phyloP scores from a whole-genome alignment of 2,329 filamentous ascomycete genomes.

The Cercospora beticola region DNA sequence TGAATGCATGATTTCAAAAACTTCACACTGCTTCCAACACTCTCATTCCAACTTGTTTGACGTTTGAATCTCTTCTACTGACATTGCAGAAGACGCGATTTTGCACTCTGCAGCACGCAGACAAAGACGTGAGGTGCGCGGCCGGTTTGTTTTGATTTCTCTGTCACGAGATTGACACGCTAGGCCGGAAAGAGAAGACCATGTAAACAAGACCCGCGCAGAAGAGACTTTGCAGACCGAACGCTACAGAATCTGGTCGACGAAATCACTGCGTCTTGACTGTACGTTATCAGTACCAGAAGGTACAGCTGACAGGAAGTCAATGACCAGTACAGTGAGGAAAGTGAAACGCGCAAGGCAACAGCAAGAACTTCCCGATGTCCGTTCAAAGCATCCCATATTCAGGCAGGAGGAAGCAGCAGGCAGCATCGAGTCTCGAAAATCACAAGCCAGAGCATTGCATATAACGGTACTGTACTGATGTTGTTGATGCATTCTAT shows the following conservation, averaged over 20 bases:
- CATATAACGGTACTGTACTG: too few relatives aligned
- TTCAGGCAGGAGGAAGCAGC: not conserved
- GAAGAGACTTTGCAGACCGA: not conserved
- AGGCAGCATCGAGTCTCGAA: not conserved
- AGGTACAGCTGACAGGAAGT: too few relatives aligned
- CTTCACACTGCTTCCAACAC: not conserved
- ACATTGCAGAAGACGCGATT: not conserved
- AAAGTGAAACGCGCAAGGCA: not conserved
- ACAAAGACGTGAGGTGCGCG: conserved; percentile 10
- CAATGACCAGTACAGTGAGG: not conserved
- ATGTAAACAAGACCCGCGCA: not conserved
- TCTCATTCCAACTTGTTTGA: not conserved
- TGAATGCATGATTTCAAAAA: conserved; percentile 39
- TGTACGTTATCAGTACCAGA: too few relatives aligned
- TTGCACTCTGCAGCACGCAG: not conserved
- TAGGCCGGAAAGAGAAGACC: conserved; percentile 1
- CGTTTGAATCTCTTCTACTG: not conserved
- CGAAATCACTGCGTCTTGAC: too few relatives aligned
- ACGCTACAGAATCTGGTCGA: not conserved
- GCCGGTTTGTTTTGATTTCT: conserved; percentile 13
- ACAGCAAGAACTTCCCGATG: not conserved
- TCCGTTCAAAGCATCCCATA: not conserved
- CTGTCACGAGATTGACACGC: conserved; percentile 12
- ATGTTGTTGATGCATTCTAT: not conserved
- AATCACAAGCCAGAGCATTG: not conserved